These are phyloP conservation scores for Phytopythium montanum DNA, from an alignment of 352 stramenopile genomes.

Conservation along the genomic window DNA sequence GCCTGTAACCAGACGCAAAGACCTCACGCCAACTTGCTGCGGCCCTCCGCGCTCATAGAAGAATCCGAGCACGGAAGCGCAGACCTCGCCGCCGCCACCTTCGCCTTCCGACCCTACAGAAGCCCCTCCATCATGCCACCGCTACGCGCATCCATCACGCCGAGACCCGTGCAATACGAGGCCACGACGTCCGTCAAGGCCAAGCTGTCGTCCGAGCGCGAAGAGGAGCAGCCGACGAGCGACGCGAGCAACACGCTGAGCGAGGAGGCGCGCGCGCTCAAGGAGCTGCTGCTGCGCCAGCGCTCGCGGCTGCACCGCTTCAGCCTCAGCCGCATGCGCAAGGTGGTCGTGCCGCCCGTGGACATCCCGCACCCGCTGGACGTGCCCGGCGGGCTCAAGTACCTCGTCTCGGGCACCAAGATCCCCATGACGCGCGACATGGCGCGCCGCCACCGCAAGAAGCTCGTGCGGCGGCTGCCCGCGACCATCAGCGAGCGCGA, in stretches of 20 bases:
- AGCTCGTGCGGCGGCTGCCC: constrained; percentile 33
- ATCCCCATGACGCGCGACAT: constrained; percentile 51
- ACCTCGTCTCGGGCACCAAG: constrained; percentile 42
- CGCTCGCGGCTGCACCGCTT: constrained; percentile 25
- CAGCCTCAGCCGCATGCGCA: constrained; percentile 29
- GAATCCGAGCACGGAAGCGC: background rate
- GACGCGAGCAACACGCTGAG: background rate
- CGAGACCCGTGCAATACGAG: background rate
- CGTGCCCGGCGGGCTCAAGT: constrained; percentile 24
- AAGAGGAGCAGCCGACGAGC: background rate
- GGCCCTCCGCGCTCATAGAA: background rate
- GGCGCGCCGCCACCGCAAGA: constrained; percentile 29
- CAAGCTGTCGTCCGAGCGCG: background rate
- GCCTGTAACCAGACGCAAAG: constrained; percentile 1
- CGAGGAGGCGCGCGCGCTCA: constrained; percentile 27
- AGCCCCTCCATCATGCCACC: background rate
- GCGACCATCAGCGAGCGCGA: constrained; percentile 30
- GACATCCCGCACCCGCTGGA: constrained; percentile 34
- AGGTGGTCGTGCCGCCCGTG: constrained; percentile 38
- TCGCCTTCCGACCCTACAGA: background rate
- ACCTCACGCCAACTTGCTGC: background rate
- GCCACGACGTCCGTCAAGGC: background rate
- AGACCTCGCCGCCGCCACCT: background rate
- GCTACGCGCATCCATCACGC: background rate
- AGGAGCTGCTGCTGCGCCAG: constrained; percentile 18